These are phyloP conservation scores for Wallemia hederae DNA, from an alignment of 1,284 basidiomycete species.

Conservation along the genomic window DNA sequence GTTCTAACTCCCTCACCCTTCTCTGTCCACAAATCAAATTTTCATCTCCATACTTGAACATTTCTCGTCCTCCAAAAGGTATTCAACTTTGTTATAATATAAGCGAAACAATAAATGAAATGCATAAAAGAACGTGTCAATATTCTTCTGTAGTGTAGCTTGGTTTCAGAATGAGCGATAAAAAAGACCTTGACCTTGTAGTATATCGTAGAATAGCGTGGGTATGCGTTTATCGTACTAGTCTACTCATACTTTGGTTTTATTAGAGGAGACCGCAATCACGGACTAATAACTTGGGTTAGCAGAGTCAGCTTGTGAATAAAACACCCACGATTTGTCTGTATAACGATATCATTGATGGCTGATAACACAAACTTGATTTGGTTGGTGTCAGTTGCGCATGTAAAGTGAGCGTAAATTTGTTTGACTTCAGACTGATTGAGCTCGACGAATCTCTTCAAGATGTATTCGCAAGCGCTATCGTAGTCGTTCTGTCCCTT, in stretches of 20 bases:
- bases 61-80: no score
- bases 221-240: neutral
- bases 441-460: constrained; percentile 57
- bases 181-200: no score
- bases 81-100: neutral
- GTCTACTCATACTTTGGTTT: neutral
- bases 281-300: neutral
- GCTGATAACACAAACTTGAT: constrained; percentile 42
- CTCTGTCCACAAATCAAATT: no score
- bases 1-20: no score
- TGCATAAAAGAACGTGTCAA: neutral
- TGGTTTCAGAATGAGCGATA: neutral
- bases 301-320: neutral
- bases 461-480: constrained; percentile 50
- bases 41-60: no score
- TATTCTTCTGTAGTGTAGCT: neutral
- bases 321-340: constrained; percentile 3
- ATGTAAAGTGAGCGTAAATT: constrained; percentile 58
- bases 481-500: constrained; percentile 56
- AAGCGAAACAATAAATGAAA: neutral
- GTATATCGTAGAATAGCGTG: neutral
- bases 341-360: constrained; percentile 22
- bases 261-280: neutral
- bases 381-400: constrained; percentile 65
- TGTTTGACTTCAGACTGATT: constrained; percentile 66